A percentile compares a stretch with the other conserved stretches of the same genome.
Evolutionary conservation across 2,329 filamentous ascomycete species (phyloP).

Genomic region (Colletotrichum agaves): DNA sequence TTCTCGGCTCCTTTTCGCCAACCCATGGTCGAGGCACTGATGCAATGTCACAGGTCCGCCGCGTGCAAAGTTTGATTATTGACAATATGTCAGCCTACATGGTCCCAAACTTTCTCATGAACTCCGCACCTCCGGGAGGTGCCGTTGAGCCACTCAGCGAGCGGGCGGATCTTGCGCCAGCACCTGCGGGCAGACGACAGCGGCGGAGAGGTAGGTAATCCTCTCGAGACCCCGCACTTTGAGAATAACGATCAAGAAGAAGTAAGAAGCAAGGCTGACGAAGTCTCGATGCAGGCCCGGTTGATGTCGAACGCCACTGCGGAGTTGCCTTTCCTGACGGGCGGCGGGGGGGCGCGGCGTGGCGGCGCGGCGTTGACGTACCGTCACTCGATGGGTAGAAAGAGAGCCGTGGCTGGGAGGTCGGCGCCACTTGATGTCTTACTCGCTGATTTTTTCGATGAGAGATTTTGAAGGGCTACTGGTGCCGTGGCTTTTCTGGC

Average conservation of each 20-base stretch:
- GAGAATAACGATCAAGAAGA: background rate
- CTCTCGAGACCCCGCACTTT: background rate
- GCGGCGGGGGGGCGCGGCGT: conserved; percentile 5
- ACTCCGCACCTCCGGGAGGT: background rate
- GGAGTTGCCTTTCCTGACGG: conserved; percentile 19
- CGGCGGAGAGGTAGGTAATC: conserved; percentile 7
- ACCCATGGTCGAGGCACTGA: background rate
- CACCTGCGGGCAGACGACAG: background rate
- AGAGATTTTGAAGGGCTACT: background rate
- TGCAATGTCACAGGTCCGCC: background rate
- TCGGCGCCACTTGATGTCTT: conserved; percentile 31
- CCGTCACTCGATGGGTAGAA: conserved; percentile 26
- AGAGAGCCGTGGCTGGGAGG: conserved; percentile 31
- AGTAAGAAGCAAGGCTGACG: background rate
- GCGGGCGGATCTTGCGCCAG: background rate
- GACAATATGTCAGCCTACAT: too few relatives aligned
- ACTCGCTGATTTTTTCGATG: background rate
- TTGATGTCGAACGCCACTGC: conserved; percentile 33
- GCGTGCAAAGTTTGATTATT: conserved; percentile 1
- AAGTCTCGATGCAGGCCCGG: conserved; percentile 4
- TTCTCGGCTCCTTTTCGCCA: background rate
- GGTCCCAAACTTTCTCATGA: background rate
- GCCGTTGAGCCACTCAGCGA: background rate
- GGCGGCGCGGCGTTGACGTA: conserved; percentile 15
- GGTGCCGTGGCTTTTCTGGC: too few relatives aligned